Evolutionary conservation across 2,329 filamentous ascomycete species (phyloP).

Genomic region (Aureobasidium mangrovei): DNA sequence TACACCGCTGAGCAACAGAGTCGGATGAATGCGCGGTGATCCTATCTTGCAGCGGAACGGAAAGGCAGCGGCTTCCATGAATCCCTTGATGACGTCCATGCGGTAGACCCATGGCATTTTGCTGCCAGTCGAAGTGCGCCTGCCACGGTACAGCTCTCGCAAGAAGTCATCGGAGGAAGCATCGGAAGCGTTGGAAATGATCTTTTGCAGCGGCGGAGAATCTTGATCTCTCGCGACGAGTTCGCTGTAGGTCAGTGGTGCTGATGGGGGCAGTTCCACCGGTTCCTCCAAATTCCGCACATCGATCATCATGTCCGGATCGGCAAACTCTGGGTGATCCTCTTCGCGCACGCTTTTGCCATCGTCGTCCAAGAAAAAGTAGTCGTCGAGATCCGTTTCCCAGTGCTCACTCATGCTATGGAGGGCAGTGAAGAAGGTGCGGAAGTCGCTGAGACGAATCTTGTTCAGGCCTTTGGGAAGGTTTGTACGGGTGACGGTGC

Average conservation of each 20-base stretch:
- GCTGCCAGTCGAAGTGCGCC: slow-evolving; percentile 47
- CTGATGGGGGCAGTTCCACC: neutral
- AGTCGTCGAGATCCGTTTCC: slow-evolving; percentile 51
- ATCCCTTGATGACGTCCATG: slow-evolving; percentile 45
- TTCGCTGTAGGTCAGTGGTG: slow-evolving; percentile 6
- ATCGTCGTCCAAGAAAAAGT: slow-evolving; percentile 28
- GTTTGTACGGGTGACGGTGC: slow-evolving; percentile 44
- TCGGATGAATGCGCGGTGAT: slow-evolving; percentile 35
- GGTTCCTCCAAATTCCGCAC: slow-evolving; percentile 3
- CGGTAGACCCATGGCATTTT: slow-evolving; percentile 53
- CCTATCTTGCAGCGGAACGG: slow-evolving; percentile 47
- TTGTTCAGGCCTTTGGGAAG: slow-evolving; percentile 31
- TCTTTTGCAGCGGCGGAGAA: slow-evolving; percentile 1
- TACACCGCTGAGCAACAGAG: slow-evolving; percentile 31
- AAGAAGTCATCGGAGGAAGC: slow-evolving; percentile 14
- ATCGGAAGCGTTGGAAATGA: slow-evolving; percentile 5
- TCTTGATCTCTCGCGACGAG: slow-evolving; percentile 8
- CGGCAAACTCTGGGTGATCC: slow-evolving; percentile 1
- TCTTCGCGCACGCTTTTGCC: slow-evolving; percentile 9
- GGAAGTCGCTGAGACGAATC: slow-evolving; percentile 45
- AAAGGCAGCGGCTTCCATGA: slow-evolving; percentile 51
- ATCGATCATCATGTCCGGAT: slow-evolving; percentile 8
- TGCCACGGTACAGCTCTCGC: slow-evolving; percentile 42
- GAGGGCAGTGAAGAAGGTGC: slow-evolving; percentile 52
- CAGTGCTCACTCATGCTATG: slow-evolving; percentile 54